phyloP scores from a whole-genome alignment of 192 early-diverging fungal species.

The Umbelopsis sp. region DNA sequence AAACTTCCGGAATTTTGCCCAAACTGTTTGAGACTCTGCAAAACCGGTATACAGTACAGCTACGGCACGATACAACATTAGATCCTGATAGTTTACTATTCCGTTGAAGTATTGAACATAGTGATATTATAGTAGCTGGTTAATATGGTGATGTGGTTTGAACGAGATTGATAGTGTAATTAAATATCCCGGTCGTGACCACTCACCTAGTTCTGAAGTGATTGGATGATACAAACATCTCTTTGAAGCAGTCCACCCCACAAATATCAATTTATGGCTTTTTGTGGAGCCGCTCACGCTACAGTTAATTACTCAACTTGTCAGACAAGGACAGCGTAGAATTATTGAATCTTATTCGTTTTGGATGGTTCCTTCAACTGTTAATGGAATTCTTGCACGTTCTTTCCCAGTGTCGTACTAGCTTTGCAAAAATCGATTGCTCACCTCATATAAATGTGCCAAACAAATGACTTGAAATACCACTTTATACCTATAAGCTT shows the following conservation, averaged over 20 bases:
- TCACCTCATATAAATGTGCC: not conserved
- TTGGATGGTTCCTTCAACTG: not conserved
- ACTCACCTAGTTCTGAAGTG: not conserved
- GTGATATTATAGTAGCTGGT: too few species aligned
- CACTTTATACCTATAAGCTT: not conserved
- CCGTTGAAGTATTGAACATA: too few species aligned
- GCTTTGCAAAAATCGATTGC: not conserved
- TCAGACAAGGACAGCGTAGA: not conserved
- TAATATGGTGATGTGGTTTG: too few species aligned
- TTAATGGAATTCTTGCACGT: not conserved
- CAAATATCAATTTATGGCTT: not conserved
- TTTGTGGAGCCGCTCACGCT: not conserved
- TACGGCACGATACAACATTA: too few species aligned
- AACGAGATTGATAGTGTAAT: not conserved
- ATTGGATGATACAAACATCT: not conserved
- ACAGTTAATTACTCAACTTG: not conserved
- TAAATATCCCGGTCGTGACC: not conserved
- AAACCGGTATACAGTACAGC: too few species aligned
- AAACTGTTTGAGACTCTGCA: too few species aligned
- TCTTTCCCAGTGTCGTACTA: not conserved
- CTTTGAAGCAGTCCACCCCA: not conserved
- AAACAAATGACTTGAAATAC: not conserved
- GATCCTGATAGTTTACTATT: too few species aligned
- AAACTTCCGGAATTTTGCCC: too few species aligned
- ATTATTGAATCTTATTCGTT: not conserved